phyloP scores from a whole-genome alignment of 2,329 filamentous ascomycete species.

The Aspergillus brasiliensis region DNA sequence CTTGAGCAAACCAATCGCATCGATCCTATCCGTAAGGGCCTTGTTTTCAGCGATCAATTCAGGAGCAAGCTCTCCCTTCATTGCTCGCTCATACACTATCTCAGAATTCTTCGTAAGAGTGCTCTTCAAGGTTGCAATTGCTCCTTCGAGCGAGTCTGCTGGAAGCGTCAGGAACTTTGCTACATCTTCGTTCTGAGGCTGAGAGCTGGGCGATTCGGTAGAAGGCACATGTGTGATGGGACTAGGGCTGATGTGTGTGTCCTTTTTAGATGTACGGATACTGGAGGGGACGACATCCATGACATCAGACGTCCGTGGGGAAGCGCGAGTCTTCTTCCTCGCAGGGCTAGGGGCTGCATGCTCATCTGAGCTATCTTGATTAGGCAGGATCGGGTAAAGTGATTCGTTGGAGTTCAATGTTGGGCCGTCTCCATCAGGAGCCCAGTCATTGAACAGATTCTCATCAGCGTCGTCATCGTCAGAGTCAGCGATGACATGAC shows the following conservation, averaged over 20 bases:
- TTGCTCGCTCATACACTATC: conserved; percentile 39
- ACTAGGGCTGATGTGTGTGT: conserved; percentile 10
- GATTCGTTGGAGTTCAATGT: conserved; percentile 26
- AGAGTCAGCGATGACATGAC: conserved; percentile 37
- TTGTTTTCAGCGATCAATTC: conserved; percentile 41
- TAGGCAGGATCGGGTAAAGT: conserved; percentile 35
- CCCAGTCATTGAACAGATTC: conserved; percentile 30
- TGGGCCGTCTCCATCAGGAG: conserved; percentile 23
- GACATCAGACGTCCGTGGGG: conserved; percentile 9
- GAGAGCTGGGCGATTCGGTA: conserved; percentile 10
- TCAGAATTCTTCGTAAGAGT: conserved; percentile 40
- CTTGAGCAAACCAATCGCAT: conserved; percentile 40
- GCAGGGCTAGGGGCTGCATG: conserved; percentile 1
- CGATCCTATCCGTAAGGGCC: conserved; percentile 37
- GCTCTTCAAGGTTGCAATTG: conserved; percentile 32
- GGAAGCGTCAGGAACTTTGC: conserved; percentile 37
- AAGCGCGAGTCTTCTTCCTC: not conserved
- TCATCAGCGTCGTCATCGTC: conserved; percentile 34
- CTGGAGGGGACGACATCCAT: not conserved
- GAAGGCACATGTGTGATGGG: conserved; percentile 11
- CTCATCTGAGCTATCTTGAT: conserved; percentile 18
- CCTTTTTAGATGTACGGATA: not conserved
- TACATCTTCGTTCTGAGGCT: conserved; percentile 28
- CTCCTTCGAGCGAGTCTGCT: conserved; percentile 25
- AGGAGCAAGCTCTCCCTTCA: conserved; percentile 37